Evolutionary conservation across 805 yeast species (phyloP).

Genomic region (Dipodascopsis uninucleata): DNA sequence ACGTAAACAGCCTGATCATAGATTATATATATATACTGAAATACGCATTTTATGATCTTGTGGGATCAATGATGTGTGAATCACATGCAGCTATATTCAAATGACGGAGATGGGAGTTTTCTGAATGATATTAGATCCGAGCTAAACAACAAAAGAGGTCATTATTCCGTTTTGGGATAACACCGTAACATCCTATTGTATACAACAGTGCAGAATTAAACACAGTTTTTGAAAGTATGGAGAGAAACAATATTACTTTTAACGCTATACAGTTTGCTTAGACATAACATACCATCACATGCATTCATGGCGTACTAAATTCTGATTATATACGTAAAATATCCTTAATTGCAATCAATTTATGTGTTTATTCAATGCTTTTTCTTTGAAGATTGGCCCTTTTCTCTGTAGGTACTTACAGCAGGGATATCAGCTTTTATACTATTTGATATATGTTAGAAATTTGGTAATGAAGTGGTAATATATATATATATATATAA

Average conservation of each 20-base stretch:
- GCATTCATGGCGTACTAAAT: not conserved
- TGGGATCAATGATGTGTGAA: too few relatives aligned
- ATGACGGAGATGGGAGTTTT: too few relatives aligned
- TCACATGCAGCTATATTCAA: too few relatives aligned
- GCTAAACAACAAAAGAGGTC: too few relatives aligned
- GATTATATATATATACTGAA: too few relatives aligned
- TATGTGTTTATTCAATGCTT: not conserved
- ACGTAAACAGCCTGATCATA: too few relatives aligned
- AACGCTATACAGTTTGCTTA: not conserved
- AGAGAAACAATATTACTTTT: too few relatives aligned
- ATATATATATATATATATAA: not conserved
- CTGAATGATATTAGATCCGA: too few relatives aligned
- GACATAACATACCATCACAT: not conserved
- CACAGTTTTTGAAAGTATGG: not conserved
- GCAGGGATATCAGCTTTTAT: slow-evolving; percentile 97
- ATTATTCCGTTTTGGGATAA: too few relatives aligned
- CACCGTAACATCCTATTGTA: too few relatives aligned
- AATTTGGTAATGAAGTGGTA: not conserved
- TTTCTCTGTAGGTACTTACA: slow-evolving; percentile 92
- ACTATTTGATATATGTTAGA: slow-evolving; percentile 35
- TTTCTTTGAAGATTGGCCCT: slow-evolving; percentile 46
- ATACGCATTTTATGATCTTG: too few relatives aligned
- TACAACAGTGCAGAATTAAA: too few relatives aligned
- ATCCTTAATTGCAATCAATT: not conserved
- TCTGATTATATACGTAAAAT: not conserved